A percentile compares a stretch with the other conserved stretches of the same genome.
phyloP scores from a whole-genome alignment of 805 yeast species.

The Torulaspora delbrueckii region DNA sequence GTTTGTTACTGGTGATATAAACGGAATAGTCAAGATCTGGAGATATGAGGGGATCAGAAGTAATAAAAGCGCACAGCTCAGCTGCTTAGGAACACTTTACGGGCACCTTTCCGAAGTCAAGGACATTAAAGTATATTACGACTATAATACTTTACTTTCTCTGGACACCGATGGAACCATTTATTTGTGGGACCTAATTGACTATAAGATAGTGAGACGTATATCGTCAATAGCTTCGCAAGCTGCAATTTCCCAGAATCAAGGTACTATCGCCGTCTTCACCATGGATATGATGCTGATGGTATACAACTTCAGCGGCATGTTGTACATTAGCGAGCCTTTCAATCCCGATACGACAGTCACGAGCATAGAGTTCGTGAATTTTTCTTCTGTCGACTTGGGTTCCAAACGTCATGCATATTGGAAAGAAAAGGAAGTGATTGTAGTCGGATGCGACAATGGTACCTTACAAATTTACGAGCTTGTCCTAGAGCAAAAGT shows the following conservation, averaged over 20 bases:
- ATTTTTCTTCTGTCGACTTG: slow-evolving; percentile 12
- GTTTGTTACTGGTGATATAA: slow-evolving; percentile 41
- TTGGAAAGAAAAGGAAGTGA: slow-evolving; percentile 37
- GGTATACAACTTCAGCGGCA: slow-evolving; percentile 54
- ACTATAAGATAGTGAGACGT: slow-evolving; percentile 46
- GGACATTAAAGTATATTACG: slow-evolving; percentile 45
- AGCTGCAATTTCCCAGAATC: slow-evolving; percentile 47
- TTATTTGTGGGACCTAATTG: slow-evolving; percentile 59
- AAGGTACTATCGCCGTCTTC: slow-evolving; percentile 48
- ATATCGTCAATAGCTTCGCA: slow-evolving; percentile 25
- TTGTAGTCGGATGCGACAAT: slow-evolving; percentile 37
- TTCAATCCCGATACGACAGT: slow-evolving; percentile 21
- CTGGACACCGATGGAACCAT: slow-evolving; percentile 52
- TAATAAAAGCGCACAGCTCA: slow-evolving; percentile 1
- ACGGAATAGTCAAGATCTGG: slow-evolving; percentile 62
- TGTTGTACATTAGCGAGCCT: slow-evolving; percentile 30
- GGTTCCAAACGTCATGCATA: slow-evolving; percentile 34
- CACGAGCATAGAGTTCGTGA: slow-evolving; percentile 28
- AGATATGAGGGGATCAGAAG: slow-evolving; percentile 22
- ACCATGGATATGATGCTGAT: slow-evolving; percentile 9
- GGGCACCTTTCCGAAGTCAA: slow-evolving; percentile 52
- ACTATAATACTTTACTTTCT: slow-evolving; percentile 52
- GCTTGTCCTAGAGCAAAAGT: slow-evolving; percentile 23
- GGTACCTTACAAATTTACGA: slow-evolving; percentile 33
- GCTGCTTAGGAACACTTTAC: slow-evolving; percentile 42